These are phyloP conservation scores for Ballota nigra DNA, from an alignment of 257 asterid genomes.

Conservation along the genomic window DNA sequence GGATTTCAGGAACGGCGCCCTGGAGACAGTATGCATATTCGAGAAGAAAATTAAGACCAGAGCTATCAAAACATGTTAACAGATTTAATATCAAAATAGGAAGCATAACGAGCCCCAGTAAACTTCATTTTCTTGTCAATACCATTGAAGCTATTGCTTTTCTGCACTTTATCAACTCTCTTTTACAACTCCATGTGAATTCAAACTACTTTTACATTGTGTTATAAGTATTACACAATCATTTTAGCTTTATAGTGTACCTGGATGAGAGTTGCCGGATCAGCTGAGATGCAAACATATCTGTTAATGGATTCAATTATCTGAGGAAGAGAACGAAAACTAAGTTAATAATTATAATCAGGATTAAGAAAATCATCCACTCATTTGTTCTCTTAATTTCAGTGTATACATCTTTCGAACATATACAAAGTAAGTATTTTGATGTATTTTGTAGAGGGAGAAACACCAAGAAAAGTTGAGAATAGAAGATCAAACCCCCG, in stretches of 20 bases:
- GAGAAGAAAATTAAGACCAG: background rate
- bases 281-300: conserved; percentile 45
- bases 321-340: conserved; percentile 32
- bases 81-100: too few species aligned
- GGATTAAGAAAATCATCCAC: background rate
- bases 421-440: too few species aligned
- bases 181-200: background rate
- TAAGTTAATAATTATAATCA: background rate
- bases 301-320: conserved; percentile 45
- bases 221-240: background rate
- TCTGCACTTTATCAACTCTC: background rate
- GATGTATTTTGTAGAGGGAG: too few species aligned
- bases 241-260: conserved; percentile 22
- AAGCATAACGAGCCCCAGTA: background rate
- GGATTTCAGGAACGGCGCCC: conserved; percentile 68
- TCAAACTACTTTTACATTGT: background rate
- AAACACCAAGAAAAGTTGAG: background rate
- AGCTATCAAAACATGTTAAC: background rate
- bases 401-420: background rate
- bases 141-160: background rate
- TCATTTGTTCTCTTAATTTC: background rate
- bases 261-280: conserved; percentile 48
- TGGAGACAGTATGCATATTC: conserved; percentile 11
- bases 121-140: background rate
- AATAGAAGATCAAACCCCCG: conserved; percentile 41